These are phyloP conservation scores for Cutaneotrichosporon sp. DNA, from an alignment of 1,284 basidiomycete species.

Conservation along the genomic window DNA sequence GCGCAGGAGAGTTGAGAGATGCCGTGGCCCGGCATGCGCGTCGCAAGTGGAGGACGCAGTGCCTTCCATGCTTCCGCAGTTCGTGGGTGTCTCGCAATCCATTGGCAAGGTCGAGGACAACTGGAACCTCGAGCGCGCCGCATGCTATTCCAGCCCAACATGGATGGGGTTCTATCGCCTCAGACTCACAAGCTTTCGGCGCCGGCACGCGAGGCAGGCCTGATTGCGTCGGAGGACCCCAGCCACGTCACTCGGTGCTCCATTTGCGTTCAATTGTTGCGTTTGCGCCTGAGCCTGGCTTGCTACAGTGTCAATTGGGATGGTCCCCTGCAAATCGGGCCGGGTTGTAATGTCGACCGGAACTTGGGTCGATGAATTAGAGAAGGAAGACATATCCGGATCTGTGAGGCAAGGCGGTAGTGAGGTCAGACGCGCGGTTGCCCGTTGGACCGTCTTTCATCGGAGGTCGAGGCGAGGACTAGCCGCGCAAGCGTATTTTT, in stretches of 20 bases:
- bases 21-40: background rate
- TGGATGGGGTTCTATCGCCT: background rate
- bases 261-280: slow-evolving; percentile 11
- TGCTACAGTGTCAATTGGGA: slow-evolving; percentile 19
- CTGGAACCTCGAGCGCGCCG: background rate
- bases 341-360: slow-evolving; percentile 22
- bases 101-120: background rate
- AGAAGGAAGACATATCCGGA: slow-evolving; percentile 9
- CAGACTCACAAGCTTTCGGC: slow-evolving; percentile 28
- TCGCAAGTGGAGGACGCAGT: background rate
- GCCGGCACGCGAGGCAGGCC: slow-evolving; percentile 36
- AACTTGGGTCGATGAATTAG: slow-evolving; percentile 14
- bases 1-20: background rate
- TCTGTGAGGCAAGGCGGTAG: background rate
- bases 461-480: background rate
- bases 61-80: background rate
- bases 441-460: background rate
- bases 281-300: background rate
- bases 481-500: background rate
- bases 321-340: slow-evolving; percentile 20
- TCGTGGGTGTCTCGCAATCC: background rate
- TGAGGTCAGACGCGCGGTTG: background rate
- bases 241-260: slow-evolving; percentile 24
- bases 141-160: background rate
- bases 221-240: slow-evolving; percentile 35